Conservation (phyloP, 2,329 filamentous ascomycete species). For the Talaromyces islandicus region DNA sequence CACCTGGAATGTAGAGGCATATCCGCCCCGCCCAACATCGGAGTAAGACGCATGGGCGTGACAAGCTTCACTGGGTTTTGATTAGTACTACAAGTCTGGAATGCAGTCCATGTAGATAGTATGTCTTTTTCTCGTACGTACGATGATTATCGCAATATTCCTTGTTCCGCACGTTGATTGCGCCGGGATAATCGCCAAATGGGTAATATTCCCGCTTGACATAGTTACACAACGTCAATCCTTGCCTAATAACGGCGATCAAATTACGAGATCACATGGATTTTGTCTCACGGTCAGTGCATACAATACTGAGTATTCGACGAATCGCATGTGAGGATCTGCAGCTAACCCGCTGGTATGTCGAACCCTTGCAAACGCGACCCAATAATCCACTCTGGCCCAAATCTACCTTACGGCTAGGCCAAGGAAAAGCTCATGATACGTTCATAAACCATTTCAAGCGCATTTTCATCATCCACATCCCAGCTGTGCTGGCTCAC, state of each 20-base stretch:
- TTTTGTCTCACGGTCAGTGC: background rate
- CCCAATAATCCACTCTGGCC: background rate
- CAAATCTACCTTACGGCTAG: background rate
- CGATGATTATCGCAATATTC: background rate
- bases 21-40: background rate
- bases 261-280: background rate
- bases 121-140: background rate
- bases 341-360: background rate
- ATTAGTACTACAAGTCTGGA: background rate
- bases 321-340: background rate
- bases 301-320: background rate
- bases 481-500: background rate
- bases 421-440: background rate
- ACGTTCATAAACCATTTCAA: background rate
- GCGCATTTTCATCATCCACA: background rate
- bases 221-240: background rate
- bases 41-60: background rate
- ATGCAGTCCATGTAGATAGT: background rate
- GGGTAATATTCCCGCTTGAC: background rate
- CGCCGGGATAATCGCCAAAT: background rate
- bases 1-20: background rate
- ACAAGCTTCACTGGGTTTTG: background rate
- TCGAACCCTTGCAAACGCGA: background rate
- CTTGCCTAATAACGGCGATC: background rate
- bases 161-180: background rate